These are phyloP conservation scores for Gypsophila paniculata DNA, from an alignment of 179 eudicot species.

Conservation along the genomic window DNA sequence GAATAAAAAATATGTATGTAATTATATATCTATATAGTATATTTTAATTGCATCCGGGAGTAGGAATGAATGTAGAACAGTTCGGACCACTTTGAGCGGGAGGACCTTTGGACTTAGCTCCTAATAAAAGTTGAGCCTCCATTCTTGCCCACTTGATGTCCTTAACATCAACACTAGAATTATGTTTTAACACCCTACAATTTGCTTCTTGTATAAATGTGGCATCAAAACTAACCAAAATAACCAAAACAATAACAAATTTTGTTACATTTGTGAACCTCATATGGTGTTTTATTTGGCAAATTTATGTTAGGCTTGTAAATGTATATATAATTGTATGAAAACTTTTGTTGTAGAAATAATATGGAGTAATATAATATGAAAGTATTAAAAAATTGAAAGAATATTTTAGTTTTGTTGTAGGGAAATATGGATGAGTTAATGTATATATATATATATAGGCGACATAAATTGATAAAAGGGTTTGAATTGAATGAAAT, in stretches of 20 bases:
- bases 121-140: background rate
- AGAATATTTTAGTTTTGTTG: background rate
- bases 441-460: constrained; percentile 4
- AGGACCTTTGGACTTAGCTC: background rate
- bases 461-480: no score
- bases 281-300: background rate
- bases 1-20: no score
- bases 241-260: background rate
- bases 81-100: background rate
- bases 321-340: no score
- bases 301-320: background rate
- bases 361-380: background rate
- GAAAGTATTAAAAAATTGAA: background rate
- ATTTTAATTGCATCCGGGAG: background rate
- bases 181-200: constrained; percentile 13
- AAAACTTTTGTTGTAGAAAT: background rate
- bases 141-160: constrained; percentile 3
- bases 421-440: background rate
- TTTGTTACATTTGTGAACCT: constrained; percentile 4
- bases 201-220: constrained; percentile 15
- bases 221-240: constrained; percentile 10
- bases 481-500: background rate
- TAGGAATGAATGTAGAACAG: background rate
- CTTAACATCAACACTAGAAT: background rate
- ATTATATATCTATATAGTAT: no score